Conservation (phyloP, 2,329 filamentous ascomycete species). For the Fusarium protoensiforme region DNA sequence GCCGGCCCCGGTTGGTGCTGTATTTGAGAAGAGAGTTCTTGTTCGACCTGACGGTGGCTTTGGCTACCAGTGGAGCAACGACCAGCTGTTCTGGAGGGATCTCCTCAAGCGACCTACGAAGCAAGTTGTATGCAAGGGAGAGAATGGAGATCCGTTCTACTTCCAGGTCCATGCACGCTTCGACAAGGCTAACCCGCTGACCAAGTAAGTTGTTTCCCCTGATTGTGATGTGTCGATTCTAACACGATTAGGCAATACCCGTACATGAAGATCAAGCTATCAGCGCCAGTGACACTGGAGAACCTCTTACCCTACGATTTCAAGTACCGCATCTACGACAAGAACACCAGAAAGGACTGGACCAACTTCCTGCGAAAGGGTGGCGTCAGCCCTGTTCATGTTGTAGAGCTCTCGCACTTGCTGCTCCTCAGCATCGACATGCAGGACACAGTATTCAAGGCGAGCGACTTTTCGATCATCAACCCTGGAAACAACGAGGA, state of each 20-base stretch:
- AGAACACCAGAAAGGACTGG: conserved; percentile 98
- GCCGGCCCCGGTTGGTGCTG: conserved; percentile 91
- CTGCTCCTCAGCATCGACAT: conserved; percentile 93
- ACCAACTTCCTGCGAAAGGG: conserved; percentile 97
- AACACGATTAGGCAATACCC: conserved; percentile 76
- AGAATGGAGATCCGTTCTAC: conserved; percentile 91
- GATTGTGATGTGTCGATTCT: neutral
- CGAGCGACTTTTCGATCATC: conserved; percentile 97
- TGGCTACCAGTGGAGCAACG: conserved; percentile 93
- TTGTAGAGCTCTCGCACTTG: conserved; percentile 94
- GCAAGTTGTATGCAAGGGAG: conserved; percentile 89
- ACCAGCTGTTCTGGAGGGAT: conserved; percentile 93
- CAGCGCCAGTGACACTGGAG: conserved; percentile 92
- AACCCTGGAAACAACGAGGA: conserved; percentile 90
- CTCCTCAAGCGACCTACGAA: conserved; percentile 84
- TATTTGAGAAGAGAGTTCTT: conserved; percentile 87
- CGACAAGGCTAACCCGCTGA: conserved; percentile 85
- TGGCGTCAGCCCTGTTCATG: conserved; percentile 95
- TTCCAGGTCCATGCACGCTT: conserved; percentile 93
- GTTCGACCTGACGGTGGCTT: conserved; percentile 95
- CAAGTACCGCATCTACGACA: conserved; percentile 99
- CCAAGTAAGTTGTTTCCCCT: conserved; percentile 61
- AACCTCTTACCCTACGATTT: conserved; percentile 97
- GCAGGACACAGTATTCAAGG: conserved; percentile 94
- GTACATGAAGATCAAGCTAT: conserved; percentile 92